These are phyloP conservation scores for Podospora pseudoanserina DNA, from an alignment of 495 filamentous ascomycete genomes.

Conservation along the genomic window DNA sequence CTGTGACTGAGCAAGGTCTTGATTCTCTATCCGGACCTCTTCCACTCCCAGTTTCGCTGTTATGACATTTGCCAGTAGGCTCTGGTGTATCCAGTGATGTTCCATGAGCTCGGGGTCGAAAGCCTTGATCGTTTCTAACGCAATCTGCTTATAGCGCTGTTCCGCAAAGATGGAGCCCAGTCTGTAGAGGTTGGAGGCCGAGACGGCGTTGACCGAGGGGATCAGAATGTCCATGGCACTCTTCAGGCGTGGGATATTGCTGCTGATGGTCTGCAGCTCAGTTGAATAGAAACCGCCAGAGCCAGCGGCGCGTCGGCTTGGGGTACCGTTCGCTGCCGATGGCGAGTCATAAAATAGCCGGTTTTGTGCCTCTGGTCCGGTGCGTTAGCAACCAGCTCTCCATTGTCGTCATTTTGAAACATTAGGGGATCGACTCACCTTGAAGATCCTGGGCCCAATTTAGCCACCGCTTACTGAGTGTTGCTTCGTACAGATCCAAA, in stretches of 20 bases:
- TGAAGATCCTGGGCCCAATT: conserved; percentile 82
- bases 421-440: conserved; percentile 61
- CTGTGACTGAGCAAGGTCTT: conserved; percentile 9
- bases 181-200: conserved; percentile 77
- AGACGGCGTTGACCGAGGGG: conserved; percentile 82
- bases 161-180: conserved; percentile 69
- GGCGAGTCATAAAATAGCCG: conserved; percentile 60
- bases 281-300: conserved; percentile 87
- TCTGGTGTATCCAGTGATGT: conserved; percentile 83
- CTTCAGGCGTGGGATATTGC: conserved; percentile 84
- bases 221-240: conserved; percentile 88
- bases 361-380: conserved; percentile 57
- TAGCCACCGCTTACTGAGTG: conserved; percentile 74
- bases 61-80: conserved; percentile 72
- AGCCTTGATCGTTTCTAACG: conserved; percentile 69
- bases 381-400: background rate
- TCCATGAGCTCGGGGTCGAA: conserved; percentile 90
- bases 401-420: conserved; percentile 46
- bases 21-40: conserved; percentile 8
- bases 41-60: conserved; percentile 55
- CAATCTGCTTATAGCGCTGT: conserved; percentile 57
- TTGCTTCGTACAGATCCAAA: conserved; percentile 83
- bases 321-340: conserved; percentile 16
- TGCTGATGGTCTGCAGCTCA: conserved; percentile 54
- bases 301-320: conserved; percentile 38